A percentile compares a stretch with the other conserved stretches of the same genome.
phyloP scores from a whole-genome alignment of 1,284 basidiomycete genomes.

The Phaffia rhodozyma region DNA sequence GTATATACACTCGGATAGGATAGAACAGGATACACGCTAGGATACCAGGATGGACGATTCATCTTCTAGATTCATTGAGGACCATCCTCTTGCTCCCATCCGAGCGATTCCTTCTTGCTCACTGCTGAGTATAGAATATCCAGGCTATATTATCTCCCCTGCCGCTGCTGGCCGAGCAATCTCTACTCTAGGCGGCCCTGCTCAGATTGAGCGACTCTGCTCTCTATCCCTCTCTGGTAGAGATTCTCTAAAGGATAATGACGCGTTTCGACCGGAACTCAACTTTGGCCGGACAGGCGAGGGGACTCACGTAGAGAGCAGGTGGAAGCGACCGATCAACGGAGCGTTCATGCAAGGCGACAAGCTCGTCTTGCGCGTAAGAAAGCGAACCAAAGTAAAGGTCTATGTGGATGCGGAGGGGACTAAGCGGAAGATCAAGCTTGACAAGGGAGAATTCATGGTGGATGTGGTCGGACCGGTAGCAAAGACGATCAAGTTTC shows the following conservation, averaged over 20 bases:
- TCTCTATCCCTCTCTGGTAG: neutral
- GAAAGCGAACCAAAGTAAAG: slow-evolving; percentile 13
- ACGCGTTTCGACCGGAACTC: slow-evolving; percentile 2
- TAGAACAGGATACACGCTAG: neutral
- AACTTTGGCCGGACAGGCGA: slow-evolving; percentile 13
- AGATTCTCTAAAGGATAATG: neutral
- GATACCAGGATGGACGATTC: neutral
- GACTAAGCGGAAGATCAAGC: neutral
- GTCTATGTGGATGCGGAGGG: slow-evolving; percentile 1
- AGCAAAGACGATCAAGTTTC: slow-evolving; percentile 9
- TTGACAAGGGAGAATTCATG: slow-evolving; percentile 15
- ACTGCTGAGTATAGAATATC: slow-evolving; percentile 17
- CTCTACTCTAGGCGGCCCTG: slow-evolving; percentile 11
- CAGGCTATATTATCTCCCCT: slow-evolving; percentile 3
- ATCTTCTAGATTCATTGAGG: slow-evolving; percentile 3
- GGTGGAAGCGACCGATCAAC: slow-evolving; percentile 13
- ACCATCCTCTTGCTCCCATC: slow-evolving; percentile 6
- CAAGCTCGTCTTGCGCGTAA: slow-evolving; percentile 12
- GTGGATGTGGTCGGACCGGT: slow-evolving; percentile 13
- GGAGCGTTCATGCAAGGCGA: slow-evolving; percentile 7
- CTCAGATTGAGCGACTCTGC: neutral
- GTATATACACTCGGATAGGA: neutral
- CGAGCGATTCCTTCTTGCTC: slow-evolving; percentile 2
- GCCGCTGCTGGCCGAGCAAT: slow-evolving; percentile 7
- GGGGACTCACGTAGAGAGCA: neutral